These are phyloP conservation scores for Phragmites australis DNA, from an alignment of 176 grass and related monocot species.

Conservation along the genomic window DNA sequence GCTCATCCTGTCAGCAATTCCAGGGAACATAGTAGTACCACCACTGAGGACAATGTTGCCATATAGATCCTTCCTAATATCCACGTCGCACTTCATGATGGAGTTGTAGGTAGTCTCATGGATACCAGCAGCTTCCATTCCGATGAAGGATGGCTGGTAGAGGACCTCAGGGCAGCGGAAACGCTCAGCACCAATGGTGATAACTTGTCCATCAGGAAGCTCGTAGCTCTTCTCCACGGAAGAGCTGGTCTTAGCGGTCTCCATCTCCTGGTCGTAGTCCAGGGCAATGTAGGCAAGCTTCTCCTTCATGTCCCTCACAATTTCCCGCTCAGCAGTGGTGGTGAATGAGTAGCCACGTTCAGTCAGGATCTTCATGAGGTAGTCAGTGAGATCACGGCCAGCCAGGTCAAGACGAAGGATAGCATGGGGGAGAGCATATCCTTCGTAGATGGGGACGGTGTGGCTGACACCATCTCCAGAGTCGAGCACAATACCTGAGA, in stretches of 20 bases:
- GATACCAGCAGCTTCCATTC: slow-evolving; percentile 98
- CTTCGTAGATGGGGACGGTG: slow-evolving; percentile 97
- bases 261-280: slow-evolving; percentile 91
- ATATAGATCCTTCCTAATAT: slow-evolving; percentile 97
- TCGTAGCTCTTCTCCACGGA: slow-evolving; percentile 94
- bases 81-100: slow-evolving; percentile 98
- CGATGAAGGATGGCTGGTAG: slow-evolving; percentile 95
- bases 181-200: slow-evolving; percentile 89
- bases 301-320: slow-evolving; percentile 96
- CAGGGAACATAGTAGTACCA: slow-evolving; percentile 93
- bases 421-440: slow-evolving; percentile 88
- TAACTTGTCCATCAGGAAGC: slow-evolving; percentile 89
- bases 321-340: slow-evolving; percentile 94
- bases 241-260: slow-evolving; percentile 78
- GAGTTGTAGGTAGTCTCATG: slow-evolving; percentile 98
- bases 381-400: slow-evolving; percentile 84
- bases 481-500: slow-evolving; percentile 81
- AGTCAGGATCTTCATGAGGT: slow-evolving; percentile 96
- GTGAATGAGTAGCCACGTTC: slow-evolving; percentile 97
- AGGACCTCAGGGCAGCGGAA: slow-evolving; percentile 98
- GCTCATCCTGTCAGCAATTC: slow-evolving; percentile 93
- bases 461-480: slow-evolving; percentile 95
- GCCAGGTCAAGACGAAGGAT: slow-evolving; percentile 91
- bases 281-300: slow-evolving; percentile 91
- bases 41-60: slow-evolving; percentile 93